Base-by-base conservation (phyloP, 2,329 filamentous ascomycete species). In the Talaromyces sp. region DNA sequence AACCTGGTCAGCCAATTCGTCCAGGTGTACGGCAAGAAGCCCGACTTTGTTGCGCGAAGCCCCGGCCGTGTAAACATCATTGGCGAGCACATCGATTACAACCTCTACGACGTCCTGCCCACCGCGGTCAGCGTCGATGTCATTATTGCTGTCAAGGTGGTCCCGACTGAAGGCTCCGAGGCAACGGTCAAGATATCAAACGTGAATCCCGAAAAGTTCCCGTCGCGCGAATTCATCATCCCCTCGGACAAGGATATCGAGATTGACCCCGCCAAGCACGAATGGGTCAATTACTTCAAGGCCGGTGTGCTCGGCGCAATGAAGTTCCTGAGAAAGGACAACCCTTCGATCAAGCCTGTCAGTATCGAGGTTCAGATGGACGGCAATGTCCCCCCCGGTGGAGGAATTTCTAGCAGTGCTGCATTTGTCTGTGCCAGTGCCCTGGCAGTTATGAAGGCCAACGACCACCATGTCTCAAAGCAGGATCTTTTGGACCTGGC, bases 221-320 rank as follows among this genome's bases (percentile, higher is more conserved):
- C 89, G 1, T 76, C 86, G 1, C 85, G 85, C 65, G 86, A 90
- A 67, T 96, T 97, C 72, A 82, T 86, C 52, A 82, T 97, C 9
- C 84, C 89, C 4, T 68, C 72, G 54, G 80, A 82, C 64, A 80
- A 82, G 49, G 78, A 83, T 11, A 82, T 93, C n/a, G 84, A 89
- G 24, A 96, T 99, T 68, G 92, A 98, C 74, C 84, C 91, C 8
- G 87, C 86, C 19, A 84, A 89, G 67, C 89, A 96, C 66, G 92
- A 97, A 77, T 99, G 95, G 95, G 90, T 91, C 61, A 99, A 98
- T 75, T 99, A 99, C 82, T 98, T 99, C 85, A 96, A 95, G 79
- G 90, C 91, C 58, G 95, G 95, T 0, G 81, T 98, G 55, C 82
- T 86, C 38, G 95, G 93, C 31, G 93, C 93, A 0, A 78, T 96